Conservation (phyloP, 768 basidiomycete genomes). For the Cytidiella melzeri region DNA sequence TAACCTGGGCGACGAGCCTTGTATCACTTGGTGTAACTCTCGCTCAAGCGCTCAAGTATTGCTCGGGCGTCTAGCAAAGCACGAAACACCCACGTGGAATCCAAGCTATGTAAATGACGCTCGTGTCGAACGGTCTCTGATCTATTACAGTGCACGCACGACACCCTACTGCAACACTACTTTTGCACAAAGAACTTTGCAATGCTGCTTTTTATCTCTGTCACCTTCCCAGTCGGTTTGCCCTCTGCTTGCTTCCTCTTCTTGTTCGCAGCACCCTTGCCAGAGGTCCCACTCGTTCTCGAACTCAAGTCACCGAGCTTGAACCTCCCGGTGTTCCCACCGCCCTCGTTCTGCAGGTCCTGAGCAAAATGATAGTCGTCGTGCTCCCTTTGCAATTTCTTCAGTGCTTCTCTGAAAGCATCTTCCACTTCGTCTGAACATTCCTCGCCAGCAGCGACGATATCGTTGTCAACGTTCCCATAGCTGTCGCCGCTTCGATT, state of each 20-base stretch:
- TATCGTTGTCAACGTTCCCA: slow-evolving; percentile 21
- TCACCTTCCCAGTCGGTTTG: slow-evolving; percentile 11
- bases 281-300: slow-evolving; percentile 5
- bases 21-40: no score
- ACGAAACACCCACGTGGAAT: no score
- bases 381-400: slow-evolving; percentile 59
- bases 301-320: slow-evolving; percentile 21
- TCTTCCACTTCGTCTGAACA: slow-evolving; percentile 23
- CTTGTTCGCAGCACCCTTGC: slow-evolving; percentile 11
- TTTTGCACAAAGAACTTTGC: slow-evolving; percentile 41
- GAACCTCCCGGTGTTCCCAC: slow-evolving; percentile 16
- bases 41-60: no score
- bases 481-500: slow-evolving; percentile 11
- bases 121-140: no score
- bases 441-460: slow-evolving; percentile 25
- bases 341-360: slow-evolving; percentile 51
- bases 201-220: slow-evolving; percentile 30
- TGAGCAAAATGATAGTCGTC: slow-evolving; percentile 87
- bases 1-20: no score
- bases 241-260: slow-evolving; percentile 28
- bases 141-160: no score
- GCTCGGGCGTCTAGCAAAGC: no score
- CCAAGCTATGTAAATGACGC: no score
- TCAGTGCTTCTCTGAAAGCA: slow-evolving; percentile 34
- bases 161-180: no score